phyloP scores from a whole-genome alignment of 805 yeast genomes.

The Schwanniomyces pseudopolymorphus region DNA sequence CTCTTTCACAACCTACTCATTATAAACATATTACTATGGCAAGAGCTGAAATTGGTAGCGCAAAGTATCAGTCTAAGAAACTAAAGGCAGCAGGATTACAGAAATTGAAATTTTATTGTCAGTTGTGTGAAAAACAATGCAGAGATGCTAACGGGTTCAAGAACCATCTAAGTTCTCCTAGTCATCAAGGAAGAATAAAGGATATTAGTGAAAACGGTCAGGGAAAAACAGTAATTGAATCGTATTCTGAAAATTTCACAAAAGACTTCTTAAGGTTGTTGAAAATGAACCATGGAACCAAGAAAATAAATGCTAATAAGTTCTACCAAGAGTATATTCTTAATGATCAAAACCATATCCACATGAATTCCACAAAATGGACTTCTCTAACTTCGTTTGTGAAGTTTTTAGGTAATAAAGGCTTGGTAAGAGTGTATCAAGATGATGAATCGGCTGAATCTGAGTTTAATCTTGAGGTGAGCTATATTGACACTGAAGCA shows the following conservation, averaged over 20 bases:
- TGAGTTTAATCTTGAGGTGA: slow-evolving; percentile 35
- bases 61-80: slow-evolving; percentile 72
- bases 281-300: slow-evolving; percentile 75
- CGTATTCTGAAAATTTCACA: slow-evolving; percentile 61
- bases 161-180: slow-evolving; percentile 81
- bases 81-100: slow-evolving; percentile 84
- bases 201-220: slow-evolving; percentile 36
- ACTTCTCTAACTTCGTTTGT: slow-evolving; percentile 66
- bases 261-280: slow-evolving; percentile 63
- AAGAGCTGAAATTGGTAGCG: slow-evolving; percentile 39
- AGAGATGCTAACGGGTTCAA: slow-evolving; percentile 95
- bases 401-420: slow-evolving; percentile 54
- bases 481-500: slow-evolving; percentile 23
- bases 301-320: slow-evolving; percentile 72
- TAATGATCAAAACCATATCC: slow-evolving; percentile 77
- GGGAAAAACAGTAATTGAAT: slow-evolving; percentile 50
- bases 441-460: slow-evolving; percentile 26
- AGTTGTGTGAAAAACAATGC: slow-evolving; percentile 88
- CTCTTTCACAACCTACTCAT: background rate
- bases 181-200: slow-evolving; percentile 61
- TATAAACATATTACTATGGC: slow-evolving; percentile 14
- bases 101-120: slow-evolving; percentile 85
- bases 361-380: slow-evolving; percentile 89
- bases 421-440: slow-evolving; percentile 51
- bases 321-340: slow-evolving; percentile 86